These are phyloP conservation scores for Sphaerulina populicola DNA, from an alignment of 2,329 filamentous ascomycete species.

Conservation along the genomic window DNA sequence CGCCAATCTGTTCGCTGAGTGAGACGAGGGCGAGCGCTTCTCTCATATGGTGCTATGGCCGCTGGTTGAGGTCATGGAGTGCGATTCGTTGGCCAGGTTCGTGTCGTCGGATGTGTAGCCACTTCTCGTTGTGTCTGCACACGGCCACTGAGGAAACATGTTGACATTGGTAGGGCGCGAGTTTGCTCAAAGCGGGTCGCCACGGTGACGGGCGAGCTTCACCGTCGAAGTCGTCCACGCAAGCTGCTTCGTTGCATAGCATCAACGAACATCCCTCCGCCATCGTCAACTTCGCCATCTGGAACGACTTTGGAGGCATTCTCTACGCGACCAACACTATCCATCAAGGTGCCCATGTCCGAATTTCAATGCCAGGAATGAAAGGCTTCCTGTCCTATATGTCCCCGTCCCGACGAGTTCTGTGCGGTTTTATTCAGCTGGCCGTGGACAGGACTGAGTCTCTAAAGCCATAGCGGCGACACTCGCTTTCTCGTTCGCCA, in stretches of 20 bases:
- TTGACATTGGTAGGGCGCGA: neutral
- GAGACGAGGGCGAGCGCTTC: neutral
- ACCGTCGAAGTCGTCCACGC: neutral
- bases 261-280: too few species aligned
- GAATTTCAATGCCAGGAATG: too few species aligned
- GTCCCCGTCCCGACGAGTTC: too few species aligned
- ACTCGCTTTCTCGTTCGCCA: neutral
- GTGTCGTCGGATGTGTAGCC: neutral
- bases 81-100: neutral
- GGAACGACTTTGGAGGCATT: too few species aligned
- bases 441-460: too few species aligned
- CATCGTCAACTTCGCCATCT: too few species aligned
- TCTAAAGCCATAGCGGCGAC: neutral
- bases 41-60: neutral
- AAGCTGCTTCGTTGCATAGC: too few species aligned
- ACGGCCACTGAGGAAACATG: neutral
- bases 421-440: too few species aligned
- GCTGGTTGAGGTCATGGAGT: neutral
- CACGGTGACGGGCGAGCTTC: constrained; percentile 1
- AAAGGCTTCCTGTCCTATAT: too few species aligned
- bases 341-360: too few species aligned
- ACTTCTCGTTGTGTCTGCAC: neutral
- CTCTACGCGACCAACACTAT: too few species aligned
- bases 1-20: neutral
- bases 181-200: constrained; percentile 2